A percentile compares a stretch with the other conserved stretches of the same genome.
These are phyloP conservation scores for Posidonia oceanica DNA, from an alignment of 116 monocot genomes.

Conservation along the genomic window DNA sequence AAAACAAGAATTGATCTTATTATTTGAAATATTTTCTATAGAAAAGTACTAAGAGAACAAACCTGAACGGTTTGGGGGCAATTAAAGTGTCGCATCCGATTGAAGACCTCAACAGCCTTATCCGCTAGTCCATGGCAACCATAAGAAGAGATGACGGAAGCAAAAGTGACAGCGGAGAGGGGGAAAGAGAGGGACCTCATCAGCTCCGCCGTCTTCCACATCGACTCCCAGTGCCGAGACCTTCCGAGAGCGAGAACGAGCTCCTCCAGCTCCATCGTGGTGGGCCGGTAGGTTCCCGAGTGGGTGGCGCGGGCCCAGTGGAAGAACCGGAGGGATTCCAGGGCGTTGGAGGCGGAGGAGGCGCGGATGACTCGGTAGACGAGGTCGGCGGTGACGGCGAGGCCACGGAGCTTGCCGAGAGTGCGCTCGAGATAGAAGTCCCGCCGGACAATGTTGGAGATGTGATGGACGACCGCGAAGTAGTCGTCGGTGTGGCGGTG, in stretches of 20 bases:
- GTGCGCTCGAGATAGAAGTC: constrained; percentile 97
- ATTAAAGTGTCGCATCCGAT: constrained; percentile 39
- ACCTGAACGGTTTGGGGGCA: constrained; percentile 45
- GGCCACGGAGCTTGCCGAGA: constrained; percentile 56
- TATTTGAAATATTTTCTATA: not conserved
- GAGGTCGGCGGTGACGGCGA: constrained; percentile 47
- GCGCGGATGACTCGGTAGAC: constrained; percentile 74
- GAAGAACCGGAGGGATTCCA: constrained; percentile 78
- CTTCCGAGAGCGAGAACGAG: constrained; percentile 58
- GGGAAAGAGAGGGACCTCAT: constrained; percentile 60
- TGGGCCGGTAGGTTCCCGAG: constrained; percentile 30
- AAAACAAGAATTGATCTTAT: not conserved
- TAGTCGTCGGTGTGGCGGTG: constrained; percentile 49
- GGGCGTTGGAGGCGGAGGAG: constrained; percentile 30
- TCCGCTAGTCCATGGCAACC: constrained; percentile 35
- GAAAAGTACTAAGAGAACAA: not conserved
- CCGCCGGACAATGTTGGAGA: constrained; percentile 66
- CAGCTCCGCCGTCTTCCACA: constrained; percentile 46
- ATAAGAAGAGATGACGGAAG: constrained; percentile 57
- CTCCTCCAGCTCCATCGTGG: constrained; percentile 53
- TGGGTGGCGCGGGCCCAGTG: constrained; percentile 48
- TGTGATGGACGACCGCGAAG: constrained; percentile 76
- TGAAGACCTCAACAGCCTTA: constrained; percentile 81
- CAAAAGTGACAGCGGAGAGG: constrained; percentile 42
- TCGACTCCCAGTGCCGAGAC: constrained; percentile 38